Evolutionary conservation across 345 rosid species (phyloP).

Genomic region (Corymbia maculata): DNA sequence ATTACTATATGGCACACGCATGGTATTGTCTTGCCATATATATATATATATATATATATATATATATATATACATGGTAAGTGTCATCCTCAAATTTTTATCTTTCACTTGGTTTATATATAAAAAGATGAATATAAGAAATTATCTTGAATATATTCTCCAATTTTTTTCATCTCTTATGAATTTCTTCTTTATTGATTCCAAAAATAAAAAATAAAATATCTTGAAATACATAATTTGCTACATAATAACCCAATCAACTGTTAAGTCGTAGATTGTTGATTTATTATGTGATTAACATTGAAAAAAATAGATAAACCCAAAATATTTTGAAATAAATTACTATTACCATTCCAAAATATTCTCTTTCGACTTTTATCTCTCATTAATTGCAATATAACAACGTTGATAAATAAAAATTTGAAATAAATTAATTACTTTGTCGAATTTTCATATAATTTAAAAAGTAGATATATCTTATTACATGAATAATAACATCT

Average conservation of each 20-base stretch:
- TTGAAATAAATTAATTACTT: background rate
- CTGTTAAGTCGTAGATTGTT: background rate
- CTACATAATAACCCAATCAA: fast-evolving
- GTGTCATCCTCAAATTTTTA: background rate
- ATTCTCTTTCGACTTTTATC: background rate
- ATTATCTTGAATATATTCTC: background rate
- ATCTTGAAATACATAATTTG: background rate
- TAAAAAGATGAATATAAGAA: fast-evolving
- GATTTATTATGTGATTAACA: background rate
- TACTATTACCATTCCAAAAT: fast-evolving
- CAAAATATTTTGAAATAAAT: background rate
- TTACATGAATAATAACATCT: background rate
- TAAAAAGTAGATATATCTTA: background rate
- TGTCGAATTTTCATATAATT: fast-evolving
- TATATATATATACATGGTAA: too few relatives aligned
- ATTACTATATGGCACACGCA: fast-evolving
- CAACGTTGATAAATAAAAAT: background rate
- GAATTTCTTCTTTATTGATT: background rate
- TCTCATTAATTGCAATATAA: background rate
- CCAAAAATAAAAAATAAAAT: background rate
- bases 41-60: too few relatives aligned
- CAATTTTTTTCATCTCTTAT: background rate
- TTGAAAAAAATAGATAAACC: background rate
- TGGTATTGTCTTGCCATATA: background rate
- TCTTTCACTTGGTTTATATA: background rate